These are phyloP conservation scores for Xerocomus spinulosus DNA, from an alignment of 768 basidiomycete genomes.

Conservation along the genomic window DNA sequence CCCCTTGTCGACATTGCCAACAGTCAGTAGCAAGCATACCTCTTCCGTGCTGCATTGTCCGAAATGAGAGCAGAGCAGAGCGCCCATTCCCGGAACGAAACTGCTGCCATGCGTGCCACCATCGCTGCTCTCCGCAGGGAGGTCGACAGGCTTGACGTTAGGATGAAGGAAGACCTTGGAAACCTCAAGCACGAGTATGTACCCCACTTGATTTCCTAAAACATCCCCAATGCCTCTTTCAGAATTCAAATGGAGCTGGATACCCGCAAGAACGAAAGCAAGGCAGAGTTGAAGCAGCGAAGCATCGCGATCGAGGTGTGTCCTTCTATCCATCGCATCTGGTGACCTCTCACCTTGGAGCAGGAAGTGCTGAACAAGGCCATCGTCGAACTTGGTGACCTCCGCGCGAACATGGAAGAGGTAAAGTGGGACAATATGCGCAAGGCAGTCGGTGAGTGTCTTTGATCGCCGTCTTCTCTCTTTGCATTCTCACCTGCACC, in stretches of 20 bases:
- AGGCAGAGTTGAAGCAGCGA: constrained; percentile 74
- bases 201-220: background rate
- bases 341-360: background rate
- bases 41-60: constrained; percentile 89
- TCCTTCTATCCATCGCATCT: background rate
- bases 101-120: constrained; percentile 71
- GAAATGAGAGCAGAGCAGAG: constrained; percentile 86
- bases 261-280: constrained; percentile 87
- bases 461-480: background rate
- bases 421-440: constrained; percentile 89
- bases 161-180: constrained; percentile 90
- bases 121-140: constrained; percentile 79
- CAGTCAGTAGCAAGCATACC: constrained; percentile 76
- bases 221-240: background rate
- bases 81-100: constrained; percentile 78
- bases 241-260: constrained; percentile 98
- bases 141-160: constrained; percentile 77
- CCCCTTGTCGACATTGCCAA: background rate
- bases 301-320: constrained; percentile 81
- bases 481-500: constrained; percentile 1
- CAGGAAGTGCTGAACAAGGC: constrained; percentile 76
- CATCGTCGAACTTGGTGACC: constrained; percentile 68
- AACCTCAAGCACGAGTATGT: constrained; percentile 89
- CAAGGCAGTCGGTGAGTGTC: constrained; percentile 64
- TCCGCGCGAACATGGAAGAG: constrained; percentile 78